These are phyloP conservation scores for Botrytis fabae DNA, from an alignment of 2,329 filamentous ascomycete genomes.

Conservation along the genomic window DNA sequence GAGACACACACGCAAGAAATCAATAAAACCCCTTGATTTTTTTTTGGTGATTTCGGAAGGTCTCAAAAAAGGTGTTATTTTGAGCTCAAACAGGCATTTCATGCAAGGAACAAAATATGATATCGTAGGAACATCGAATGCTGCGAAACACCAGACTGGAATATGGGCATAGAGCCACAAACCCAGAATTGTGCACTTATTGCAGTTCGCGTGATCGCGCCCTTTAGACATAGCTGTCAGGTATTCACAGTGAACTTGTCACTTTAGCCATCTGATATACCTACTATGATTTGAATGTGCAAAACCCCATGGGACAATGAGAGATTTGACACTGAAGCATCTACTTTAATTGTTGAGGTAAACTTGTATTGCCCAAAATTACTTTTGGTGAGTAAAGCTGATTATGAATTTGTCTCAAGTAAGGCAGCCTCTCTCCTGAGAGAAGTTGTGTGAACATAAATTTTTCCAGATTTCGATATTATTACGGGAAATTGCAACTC, in stretches of 20 bases:
- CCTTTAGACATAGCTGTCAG: not conserved
- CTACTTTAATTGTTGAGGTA: not conserved
- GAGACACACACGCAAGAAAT: constrained; percentile 3
- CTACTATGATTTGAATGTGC: not conserved
- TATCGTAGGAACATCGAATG: not conserved
- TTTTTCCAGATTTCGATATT: not conserved
- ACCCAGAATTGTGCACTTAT: not conserved
- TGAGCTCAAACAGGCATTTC: not conserved
- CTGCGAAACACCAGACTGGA: not conserved
- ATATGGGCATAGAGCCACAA: not conserved
- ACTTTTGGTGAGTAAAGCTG: not conserved
- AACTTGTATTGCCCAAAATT: not conserved
- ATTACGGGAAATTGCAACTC: not conserved
- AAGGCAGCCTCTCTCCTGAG: not conserved
- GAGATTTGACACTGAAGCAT: not conserved
- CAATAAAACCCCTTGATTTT: constrained; percentile 6
- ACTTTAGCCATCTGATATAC: not conserved
- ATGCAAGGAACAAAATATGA: constrained; percentile 7
- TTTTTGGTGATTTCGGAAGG: not conserved
- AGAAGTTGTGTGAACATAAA: not conserved
- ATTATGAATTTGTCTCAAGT: not conserved
- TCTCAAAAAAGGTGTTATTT: not conserved
- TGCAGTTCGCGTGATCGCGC: not conserved
- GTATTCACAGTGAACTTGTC: not conserved
- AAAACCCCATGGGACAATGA: not conserved